Base-by-base conservation (phyloP, 176 grass and related monocot genomes). In the Oryza coarctata region DNA sequence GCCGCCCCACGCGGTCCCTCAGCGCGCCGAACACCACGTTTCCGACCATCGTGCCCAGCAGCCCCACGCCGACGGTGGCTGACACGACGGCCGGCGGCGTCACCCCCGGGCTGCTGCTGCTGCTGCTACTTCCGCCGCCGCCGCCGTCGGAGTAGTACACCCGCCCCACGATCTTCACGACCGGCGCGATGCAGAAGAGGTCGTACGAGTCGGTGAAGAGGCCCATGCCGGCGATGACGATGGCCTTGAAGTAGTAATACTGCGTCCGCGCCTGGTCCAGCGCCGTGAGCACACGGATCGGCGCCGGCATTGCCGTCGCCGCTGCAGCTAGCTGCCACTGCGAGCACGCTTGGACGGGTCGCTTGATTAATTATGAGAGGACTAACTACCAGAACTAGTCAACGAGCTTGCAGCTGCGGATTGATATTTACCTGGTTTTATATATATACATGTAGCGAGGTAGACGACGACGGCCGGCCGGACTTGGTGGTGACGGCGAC, bases 181-280 rank as follows among this genome's bases (percentile, higher is more conserved):
- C 73, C 13, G 90, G 87, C 12, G 85, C 14, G 85, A 97, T 93
- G 65, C 81, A 85, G 70, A 97, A 97, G 68, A 97, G 84, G 77
- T 97, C 94, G 71, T 97, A 97, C 3, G 94, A 86, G 69, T 97
- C 94, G 30, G 94, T 97, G 76, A 94, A 97, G 82, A 97, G 90
- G 3, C 91, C 91, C 91, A 94, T 94, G 18, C 91, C 94, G 45
- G 94, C 94, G 78, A 97, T 82, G 9, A 97, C 55, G 80, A 97
- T 91, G 35, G 91, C 91, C 80, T 80, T 86, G 89, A 97, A 97
- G 44, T 97, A 91, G 74, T 97, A 97, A 74, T 86, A 90, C 65
- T 97, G 94, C 28, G 91, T 97, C 70, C 68, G 86, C 7, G 94
- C 94, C 27, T 71, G 78, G 58, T 97, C 94, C 25, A 97, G 89